Evolutionary conservation across 306 rosid genomes (phyloP).

Genomic region (Trifolium subterraneum): DNA sequence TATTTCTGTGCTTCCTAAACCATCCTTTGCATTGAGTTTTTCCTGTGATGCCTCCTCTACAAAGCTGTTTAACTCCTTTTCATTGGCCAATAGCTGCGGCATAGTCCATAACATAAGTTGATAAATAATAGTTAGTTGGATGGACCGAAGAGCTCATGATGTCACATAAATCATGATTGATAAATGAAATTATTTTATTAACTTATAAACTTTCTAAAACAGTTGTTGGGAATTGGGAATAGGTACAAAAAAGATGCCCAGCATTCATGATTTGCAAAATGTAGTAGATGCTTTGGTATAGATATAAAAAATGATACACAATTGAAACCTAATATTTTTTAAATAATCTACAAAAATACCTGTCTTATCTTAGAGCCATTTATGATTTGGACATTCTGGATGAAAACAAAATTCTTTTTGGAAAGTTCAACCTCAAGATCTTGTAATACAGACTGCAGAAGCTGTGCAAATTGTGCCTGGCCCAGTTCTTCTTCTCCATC

Average conservation of each 20-base stretch:
- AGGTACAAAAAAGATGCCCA: conserved; percentile 7
- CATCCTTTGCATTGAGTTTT: conserved; percentile 50
- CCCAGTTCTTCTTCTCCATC: conserved; percentile 84
- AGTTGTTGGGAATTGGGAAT: not conserved
- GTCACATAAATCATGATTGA: conserved; percentile 24
- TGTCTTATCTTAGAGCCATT: conserved; percentile 79
- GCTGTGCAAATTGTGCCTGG: conserved; percentile 94
- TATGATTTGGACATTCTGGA: conserved; percentile 63
- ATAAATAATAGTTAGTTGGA: conserved; percentile 20
- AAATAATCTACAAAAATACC: conserved; percentile 53
- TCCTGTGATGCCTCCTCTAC: conserved; percentile 61
- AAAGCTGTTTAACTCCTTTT: conserved; percentile 61
- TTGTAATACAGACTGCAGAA: conserved; percentile 85
- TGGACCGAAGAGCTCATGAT: not conserved
- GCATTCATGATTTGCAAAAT: conserved; percentile 17
- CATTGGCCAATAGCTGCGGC: conserved; percentile 77
- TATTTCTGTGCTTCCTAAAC: conserved; percentile 42
- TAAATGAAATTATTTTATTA: conserved; percentile 4
- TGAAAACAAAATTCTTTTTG: conserved; percentile 53
- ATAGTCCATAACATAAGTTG: conserved; percentile 37
- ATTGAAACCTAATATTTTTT: conserved; percentile 11
- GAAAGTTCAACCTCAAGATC: conserved; percentile 79
- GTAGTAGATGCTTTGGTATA: conserved; percentile 17
- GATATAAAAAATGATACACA: not conserved
- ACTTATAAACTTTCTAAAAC: conserved; percentile 20